Evolutionary conservation across 352 stramenopile genomes (phyloP), one percentile per base, ranked within the genome.

Genomic region (Phytopythium vexans): DNA sequence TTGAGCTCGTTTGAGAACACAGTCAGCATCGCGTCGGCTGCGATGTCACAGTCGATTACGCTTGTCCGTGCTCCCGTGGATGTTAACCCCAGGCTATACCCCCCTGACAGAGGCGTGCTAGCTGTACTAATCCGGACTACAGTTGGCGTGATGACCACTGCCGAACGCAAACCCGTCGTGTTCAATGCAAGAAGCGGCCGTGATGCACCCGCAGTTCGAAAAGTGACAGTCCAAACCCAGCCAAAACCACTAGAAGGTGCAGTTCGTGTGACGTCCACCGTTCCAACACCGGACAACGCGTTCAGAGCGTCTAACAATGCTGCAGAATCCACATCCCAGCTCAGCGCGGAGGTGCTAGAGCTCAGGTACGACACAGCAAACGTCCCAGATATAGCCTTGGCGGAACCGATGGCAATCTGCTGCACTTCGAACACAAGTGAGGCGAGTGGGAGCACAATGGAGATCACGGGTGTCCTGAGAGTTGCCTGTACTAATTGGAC

Each of bases 211-310:
- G 52, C 32, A 2, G 45, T 52, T 7, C 52, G 32, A 37, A 76
- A 77, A 2, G 66, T 80, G 54, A 80, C 43, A n/a, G 58, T 46
- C 63, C 66, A 76, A 6, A 52, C 35, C 34, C 56, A 80, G 1
- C 66, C 67, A 33, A 58, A 32, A 0, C n/a, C 16, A 44, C 40
- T 67, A 1, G 38, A 14, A 1, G 49, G 33, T 21, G 34, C 8
- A 15, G 50, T 42, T 40, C 60, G 41, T 3, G 43, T 50, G 1
- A 77, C 51, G 3, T 52, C 48, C 0, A 79, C n/a, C 2, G 39
- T 32, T 8, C 64, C 65, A 15, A 66, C 52, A 5, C 53, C 60
- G 14, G 58, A 42, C 21, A 76, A 14, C 3, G 7, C 31, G 10
- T 16, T 62, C n/a, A 80, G 16, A 14, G 58, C 52, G 2, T 66